Base-by-base conservation (phyloP, 768 basidiomycete genomes). In the Trametes sanguinea region DNA sequence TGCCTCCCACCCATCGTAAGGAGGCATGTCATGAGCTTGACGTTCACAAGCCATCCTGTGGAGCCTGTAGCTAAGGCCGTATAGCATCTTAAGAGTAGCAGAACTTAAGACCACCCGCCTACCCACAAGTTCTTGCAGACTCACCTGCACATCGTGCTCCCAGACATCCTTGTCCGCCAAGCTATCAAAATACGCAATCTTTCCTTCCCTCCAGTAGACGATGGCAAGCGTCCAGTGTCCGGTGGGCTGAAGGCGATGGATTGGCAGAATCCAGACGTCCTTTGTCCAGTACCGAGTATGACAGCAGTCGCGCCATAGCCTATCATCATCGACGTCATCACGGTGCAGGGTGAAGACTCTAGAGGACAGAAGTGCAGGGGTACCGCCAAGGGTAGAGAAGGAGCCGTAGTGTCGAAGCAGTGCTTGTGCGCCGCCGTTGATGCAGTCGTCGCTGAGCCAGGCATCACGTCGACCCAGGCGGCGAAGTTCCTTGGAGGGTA, bases 261-360 rank as follows among this genome's bases (percentile, higher is more conserved):
- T 61, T 4, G 60, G 60, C 2, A 61, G 10, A 7, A 61, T 46
- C 60, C 60, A 61, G 32, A 54, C 52, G 13, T 61, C 53, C 27
- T 40, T 32, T 2, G 22, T 43, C 60, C 53, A 55, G 37, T 32
- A 61, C 1, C 29, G 30, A 7, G 32, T 54, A 2, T 17, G 27
- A 6, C 6, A 17, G 9, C 35, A 45, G 17, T 51, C 33, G 5
- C 60, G 2, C 53, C 52, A 54, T 0, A 61, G 22, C 7, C 13
- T 9, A 16, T 54, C n/a, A 9, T 45, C 32, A 13, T 61, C 48
- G 0, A 35, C 32, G 30, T 35, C 11, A 8, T 14, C n/a, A 30
- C 29, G 16, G 48, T 51, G 48, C 48, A 51, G 4, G 8, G 30
- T 51, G 30, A 51, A 33, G n/a, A 51, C 10, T 4, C 48, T 11